Evolutionary conservation across 495 filamentous ascomycete species (phyloP).

Genomic region (Neurospora intermedia): DNA sequence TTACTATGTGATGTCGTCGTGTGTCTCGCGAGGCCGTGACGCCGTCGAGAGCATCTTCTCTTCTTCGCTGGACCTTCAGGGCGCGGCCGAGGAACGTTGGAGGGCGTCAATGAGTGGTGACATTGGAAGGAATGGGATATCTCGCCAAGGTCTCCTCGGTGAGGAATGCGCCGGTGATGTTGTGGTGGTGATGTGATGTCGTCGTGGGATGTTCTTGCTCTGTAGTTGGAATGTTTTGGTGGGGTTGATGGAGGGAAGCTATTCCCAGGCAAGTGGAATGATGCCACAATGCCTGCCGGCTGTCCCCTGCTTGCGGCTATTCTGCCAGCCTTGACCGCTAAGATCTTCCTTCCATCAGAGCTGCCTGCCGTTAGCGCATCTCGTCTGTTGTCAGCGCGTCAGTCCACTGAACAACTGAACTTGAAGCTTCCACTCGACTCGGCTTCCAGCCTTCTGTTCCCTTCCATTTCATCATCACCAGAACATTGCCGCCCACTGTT

Average conservation of each 20-base stretch:
- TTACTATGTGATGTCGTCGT: not conserved
- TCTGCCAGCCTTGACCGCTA: not conserved
- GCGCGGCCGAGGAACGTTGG: not conserved
- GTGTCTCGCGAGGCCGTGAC: not conserved
- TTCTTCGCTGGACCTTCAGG: not conserved
- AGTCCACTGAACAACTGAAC: not conserved
- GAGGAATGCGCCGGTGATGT: not conserved
- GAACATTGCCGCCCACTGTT: not conserved
- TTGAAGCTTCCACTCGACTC: not conserved
- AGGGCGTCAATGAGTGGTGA: not conserved
- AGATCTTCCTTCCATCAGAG: not conserved
- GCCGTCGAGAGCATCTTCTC: not conserved
- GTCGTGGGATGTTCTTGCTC: not conserved
- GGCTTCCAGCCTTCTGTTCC: not conserved
- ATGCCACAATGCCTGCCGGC: not conserved
- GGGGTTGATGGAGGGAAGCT: not conserved
- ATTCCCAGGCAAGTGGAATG: not conserved
- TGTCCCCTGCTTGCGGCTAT: not conserved
- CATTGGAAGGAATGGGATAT: not conserved
- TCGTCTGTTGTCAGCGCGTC: not conserved
- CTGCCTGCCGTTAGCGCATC: not conserved
- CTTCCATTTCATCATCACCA: not conserved
- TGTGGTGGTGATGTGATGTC: not conserved
- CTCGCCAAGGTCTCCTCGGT: not conserved
- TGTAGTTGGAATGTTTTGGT: not conserved